A percentile compares a stretch with the other conserved stretches of the same genome.
Evolutionary conservation across 2,329 filamentous ascomycete genomes (phyloP).

Genomic region (Blastomyces percursus): DNA sequence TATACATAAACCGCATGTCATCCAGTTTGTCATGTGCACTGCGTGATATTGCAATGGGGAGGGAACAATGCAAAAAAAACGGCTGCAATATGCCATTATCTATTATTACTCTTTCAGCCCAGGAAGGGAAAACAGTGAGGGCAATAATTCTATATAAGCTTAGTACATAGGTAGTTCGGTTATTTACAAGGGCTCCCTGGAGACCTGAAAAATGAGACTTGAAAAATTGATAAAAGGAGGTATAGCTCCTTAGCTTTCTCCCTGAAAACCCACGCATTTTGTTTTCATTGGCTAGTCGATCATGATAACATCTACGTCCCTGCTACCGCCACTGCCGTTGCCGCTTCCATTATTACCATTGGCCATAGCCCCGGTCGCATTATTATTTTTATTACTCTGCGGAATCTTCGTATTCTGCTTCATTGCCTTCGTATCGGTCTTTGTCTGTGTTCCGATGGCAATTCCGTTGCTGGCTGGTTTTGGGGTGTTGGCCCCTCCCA

Average conservation of each 20-base stretch:
- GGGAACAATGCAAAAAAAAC: background rate
- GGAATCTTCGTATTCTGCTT: background rate
- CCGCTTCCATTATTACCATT: background rate
- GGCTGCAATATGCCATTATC: background rate
- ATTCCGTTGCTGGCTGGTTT: background rate
- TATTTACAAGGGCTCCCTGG: background rate
- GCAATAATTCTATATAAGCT: background rate
- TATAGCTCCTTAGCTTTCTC: background rate
- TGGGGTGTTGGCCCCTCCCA: background rate
- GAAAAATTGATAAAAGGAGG: background rate
- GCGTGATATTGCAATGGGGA: background rate
- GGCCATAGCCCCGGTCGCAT: background rate
- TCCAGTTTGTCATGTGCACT: background rate
- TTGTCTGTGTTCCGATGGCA: background rate
- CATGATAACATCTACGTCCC: constrained; percentile 25
- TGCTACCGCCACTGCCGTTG: background rate
- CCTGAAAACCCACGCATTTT: background rate
- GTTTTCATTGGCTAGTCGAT: constrained; percentile 14
- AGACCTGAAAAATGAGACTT: background rate
- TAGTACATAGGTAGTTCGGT: background rate
- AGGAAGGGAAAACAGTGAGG: background rate
- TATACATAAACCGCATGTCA: background rate
- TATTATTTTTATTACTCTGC: background rate
- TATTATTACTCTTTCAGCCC: background rate
- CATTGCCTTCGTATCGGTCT: background rate